Evolutionary conservation across 2,329 filamentous ascomycete genomes (phyloP).

Genomic region (Seiridium unicorne): DNA sequence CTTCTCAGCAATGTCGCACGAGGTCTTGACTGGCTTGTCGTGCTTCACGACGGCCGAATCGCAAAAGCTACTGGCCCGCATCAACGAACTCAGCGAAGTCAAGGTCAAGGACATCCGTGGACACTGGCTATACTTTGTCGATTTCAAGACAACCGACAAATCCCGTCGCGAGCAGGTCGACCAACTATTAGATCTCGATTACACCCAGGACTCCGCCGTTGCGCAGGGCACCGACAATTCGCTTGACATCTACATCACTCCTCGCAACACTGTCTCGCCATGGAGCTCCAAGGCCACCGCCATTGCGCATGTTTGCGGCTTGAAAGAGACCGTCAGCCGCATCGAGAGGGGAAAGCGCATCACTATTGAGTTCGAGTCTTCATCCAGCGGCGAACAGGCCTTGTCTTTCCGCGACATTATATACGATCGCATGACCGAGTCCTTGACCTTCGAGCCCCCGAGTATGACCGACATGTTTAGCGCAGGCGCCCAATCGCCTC

Average conservation of each 20-base stretch:
- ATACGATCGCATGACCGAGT: constrained; percentile 95
- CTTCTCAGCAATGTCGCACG: constrained; percentile 10
- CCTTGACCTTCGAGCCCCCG: constrained; percentile 65
- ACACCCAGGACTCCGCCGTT: constrained; percentile 17
- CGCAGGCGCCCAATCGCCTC: constrained; percentile 58
- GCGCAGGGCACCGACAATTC: constrained; percentile 29
- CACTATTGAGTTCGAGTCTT: constrained; percentile 60
- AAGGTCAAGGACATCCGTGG: constrained; percentile 50
- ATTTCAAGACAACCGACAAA: constrained; percentile 49
- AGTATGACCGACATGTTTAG: constrained; percentile 77
- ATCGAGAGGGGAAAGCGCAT: constrained; percentile 86
- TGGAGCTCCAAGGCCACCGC: constrained; percentile 97
- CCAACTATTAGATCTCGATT: constrained; percentile 41
- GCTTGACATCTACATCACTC: constrained; percentile 69
- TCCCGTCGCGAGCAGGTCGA: constrained; percentile 39
- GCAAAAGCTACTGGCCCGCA: constrained; percentile 41
- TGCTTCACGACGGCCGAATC: constrained; percentile 21
- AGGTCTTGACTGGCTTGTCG: constrained; percentile 12
- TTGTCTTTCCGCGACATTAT: constrained; percentile 68
- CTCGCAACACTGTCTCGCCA: constrained; percentile 83
- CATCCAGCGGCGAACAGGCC: constrained; percentile 44
- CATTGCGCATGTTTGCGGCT: constrained; percentile 87
- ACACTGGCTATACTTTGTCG: constrained; percentile 66
- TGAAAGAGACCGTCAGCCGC: constrained; percentile 67
- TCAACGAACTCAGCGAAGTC: constrained; percentile 36